Conservation (phyloP, 1,284 basidiomycete species). For the Microbotryum violaceum region DNA sequence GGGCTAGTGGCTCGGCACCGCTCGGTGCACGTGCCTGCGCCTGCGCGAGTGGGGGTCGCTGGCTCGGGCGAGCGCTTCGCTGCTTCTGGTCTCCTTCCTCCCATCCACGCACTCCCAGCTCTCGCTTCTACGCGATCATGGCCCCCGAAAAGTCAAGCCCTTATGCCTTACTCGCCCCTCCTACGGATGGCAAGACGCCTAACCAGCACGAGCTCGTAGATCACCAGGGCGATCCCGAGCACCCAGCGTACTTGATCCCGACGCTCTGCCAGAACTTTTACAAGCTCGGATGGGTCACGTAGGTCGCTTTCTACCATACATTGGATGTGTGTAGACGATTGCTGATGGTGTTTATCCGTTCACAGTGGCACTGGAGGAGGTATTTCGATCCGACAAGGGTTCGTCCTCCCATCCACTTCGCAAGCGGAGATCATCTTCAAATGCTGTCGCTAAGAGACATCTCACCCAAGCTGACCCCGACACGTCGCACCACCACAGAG, state of each 20-base stretch:
- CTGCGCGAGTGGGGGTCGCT: too few species aligned
- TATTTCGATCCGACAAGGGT: slow-evolving; percentile 65
- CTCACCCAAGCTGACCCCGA: not conserved
- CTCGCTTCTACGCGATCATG: too few species aligned
- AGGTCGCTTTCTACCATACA: too few species aligned
- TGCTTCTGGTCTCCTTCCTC: too few species aligned
- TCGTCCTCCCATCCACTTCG: slow-evolving; percentile 29
- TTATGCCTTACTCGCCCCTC: not conserved
- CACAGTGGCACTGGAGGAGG: slow-evolving; percentile 48
- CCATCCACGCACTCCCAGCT: too few species aligned
- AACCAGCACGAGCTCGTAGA: slow-evolving; percentile 30
- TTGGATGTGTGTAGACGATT: too few species aligned
- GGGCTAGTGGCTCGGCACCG: too few species aligned
- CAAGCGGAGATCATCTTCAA: not conserved
- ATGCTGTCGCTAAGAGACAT: not conserved
- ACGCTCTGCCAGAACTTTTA: slow-evolving; percentile 49
- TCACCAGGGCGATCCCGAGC: slow-evolving; percentile 14
- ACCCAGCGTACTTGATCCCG: slow-evolving; percentile 76
- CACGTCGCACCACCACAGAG: slow-evolving; percentile 44
- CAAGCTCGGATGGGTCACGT: slow-evolving; percentile 54
- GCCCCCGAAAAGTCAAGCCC: too few species aligned
- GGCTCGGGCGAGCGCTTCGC: too few species aligned
- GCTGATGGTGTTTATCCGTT: not conserved
- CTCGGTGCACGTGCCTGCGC: too few species aligned
- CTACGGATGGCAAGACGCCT: not conserved